phyloP scores from a whole-genome alignment of 2,329 filamentous ascomycete genomes.

The Metarhizium sp. region DNA sequence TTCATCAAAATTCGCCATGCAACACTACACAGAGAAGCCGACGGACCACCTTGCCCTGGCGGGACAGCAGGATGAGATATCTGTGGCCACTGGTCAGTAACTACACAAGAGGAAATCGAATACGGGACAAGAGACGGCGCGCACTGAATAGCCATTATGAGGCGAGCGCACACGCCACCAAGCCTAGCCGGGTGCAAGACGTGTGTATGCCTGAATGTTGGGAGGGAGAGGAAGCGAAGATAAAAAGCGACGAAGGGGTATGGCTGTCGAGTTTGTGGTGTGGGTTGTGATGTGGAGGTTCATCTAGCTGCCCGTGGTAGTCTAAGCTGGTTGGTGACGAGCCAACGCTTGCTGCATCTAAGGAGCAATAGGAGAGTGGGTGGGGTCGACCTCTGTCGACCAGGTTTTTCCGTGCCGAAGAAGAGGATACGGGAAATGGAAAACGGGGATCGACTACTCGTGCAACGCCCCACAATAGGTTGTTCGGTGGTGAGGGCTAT shows the following conservation, averaged over 20 bases:
- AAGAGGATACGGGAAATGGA: neutral
- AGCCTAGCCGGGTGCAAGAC: conserved; percentile 7
- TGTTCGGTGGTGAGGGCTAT: no score
- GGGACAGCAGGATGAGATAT: conserved; percentile 93
- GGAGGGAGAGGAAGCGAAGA: neutral
- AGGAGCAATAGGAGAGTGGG: no score
- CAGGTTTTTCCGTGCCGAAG: neutral
- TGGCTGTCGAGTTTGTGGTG: neutral
- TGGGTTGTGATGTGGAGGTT: conserved; percentile 4
- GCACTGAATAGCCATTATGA: conserved; percentile 37
- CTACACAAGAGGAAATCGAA: neutral
- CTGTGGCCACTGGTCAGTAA: conserved; percentile 36
- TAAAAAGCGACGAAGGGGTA: neutral
- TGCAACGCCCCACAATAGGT: no score
- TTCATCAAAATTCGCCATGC: neutral
- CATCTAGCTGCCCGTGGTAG: conserved; percentile 1
- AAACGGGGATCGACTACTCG: no score
- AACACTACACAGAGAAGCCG: conserved; percentile 2
- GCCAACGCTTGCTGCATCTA: no score
- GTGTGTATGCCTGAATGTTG: conserved; percentile 1
- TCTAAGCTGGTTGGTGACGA: conserved; percentile 5
- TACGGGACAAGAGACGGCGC: conserved; percentile 10
- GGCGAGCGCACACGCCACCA: conserved; percentile 11
- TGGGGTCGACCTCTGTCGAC: neutral
- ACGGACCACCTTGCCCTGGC: conserved; percentile 98